Evolutionary conservation across 116 monocot species (phyloP).

Genomic region (Trichopus zeylanicus): DNA sequence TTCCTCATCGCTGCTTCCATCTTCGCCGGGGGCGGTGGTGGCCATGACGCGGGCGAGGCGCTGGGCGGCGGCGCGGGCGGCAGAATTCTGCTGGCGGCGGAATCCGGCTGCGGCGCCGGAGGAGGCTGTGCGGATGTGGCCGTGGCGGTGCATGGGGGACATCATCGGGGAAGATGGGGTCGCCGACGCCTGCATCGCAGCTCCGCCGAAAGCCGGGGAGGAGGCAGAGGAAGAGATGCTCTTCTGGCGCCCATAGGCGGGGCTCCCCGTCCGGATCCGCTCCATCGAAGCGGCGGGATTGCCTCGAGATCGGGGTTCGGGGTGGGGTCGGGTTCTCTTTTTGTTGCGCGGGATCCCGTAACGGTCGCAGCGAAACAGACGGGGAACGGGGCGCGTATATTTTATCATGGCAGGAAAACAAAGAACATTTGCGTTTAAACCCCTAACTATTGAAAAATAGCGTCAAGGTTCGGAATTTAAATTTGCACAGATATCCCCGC

Average conservation of each 20-base stretch:
- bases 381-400: too few species aligned
- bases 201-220: not conserved
- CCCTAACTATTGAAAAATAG: too few species aligned
- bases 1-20: slow-evolving; percentile 17
- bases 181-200: not conserved
- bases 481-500: too few species aligned
- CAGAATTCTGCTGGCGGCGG: slow-evolving; percentile 37
- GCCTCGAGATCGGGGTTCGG: not conserved
- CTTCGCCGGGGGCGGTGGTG: slow-evolving; percentile 21
- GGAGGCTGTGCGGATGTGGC: slow-evolving; percentile 23
- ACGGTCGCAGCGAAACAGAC: too few species aligned
- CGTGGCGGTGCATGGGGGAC: slow-evolving; percentile 43
- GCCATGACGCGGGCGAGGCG: slow-evolving; percentile 52
- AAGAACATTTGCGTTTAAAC: too few species aligned
- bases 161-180: slow-evolving; percentile 24
- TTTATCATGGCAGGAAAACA: too few species aligned
- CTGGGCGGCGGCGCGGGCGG: slow-evolving; percentile 42
- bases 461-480: too few species aligned
- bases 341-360: not conserved
- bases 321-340: too few species aligned
- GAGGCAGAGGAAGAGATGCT: slow-evolving; percentile 14
- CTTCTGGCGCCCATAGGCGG: slow-evolving; percentile 22
- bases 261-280: slow-evolving; percentile 12
- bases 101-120: too few species aligned
- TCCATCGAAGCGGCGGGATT: slow-evolving; percentile 5